Conservation (phyloP, 2,329 filamentous ascomycete species). For the Aspergillus ustus region DNA sequence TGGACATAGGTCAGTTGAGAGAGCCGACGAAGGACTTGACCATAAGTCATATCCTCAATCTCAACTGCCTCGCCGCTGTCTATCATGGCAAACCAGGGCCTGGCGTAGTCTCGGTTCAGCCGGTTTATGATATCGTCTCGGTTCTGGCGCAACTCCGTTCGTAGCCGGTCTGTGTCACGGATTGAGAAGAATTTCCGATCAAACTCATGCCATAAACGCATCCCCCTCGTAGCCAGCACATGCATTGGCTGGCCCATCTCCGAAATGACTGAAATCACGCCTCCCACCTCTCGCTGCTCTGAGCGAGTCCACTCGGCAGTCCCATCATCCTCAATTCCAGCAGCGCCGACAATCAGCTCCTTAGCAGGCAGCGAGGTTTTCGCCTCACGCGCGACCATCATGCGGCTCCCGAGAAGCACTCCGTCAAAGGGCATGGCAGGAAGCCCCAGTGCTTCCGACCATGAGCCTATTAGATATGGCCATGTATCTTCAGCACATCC, state of each 20-base stretch:
- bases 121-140: conserved; percentile 1
- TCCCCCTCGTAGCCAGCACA: conserved; percentile 93
- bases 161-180: not conserved
- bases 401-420: conserved; percentile 84
- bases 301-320: conserved; percentile 68
- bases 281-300: conserved; percentile 89
- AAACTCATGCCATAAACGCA: conserved; percentile 9
- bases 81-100: conserved; percentile 3
- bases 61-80: not conserved
- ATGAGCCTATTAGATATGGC: conserved; percentile 84
- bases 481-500: conserved; percentile 88
- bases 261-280: conserved; percentile 93
- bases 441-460: conserved; percentile 83
- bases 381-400: conserved; percentile 93
- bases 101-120: conserved; percentile 6
- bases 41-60: conserved; percentile 6
- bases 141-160: not conserved
- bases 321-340: conserved; percentile 77
- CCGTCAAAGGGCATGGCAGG: conserved; percentile 93
- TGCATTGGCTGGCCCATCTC: conserved; percentile 99
- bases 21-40: not conserved
- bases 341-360: conserved; percentile 84
- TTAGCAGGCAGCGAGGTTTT: conserved; percentile 86
- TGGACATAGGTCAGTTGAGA: not conserved
- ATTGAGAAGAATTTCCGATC: conserved; percentile 12